Conservation (phyloP, 2,329 filamentous ascomycete species). For the Rhynchosporium graminicola region DNA sequence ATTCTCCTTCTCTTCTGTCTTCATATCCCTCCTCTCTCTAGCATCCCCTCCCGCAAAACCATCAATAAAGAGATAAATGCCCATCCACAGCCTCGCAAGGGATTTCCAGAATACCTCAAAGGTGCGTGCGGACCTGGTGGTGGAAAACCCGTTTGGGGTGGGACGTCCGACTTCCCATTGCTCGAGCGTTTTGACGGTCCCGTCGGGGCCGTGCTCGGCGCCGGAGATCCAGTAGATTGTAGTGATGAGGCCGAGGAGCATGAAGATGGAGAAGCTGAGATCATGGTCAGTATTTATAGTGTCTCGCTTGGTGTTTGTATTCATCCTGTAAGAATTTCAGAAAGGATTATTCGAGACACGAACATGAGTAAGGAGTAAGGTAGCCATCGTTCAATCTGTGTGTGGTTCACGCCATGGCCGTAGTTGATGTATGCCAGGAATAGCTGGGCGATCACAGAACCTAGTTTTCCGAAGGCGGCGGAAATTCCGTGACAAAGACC, state of each 20-base stretch:
- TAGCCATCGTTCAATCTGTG: slow-evolving; percentile 26
- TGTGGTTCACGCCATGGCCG: slow-evolving; percentile 23
- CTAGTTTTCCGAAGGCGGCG: slow-evolving; percentile 20
- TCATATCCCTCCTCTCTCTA: slow-evolving; percentile 17
- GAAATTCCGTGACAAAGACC: slow-evolving; percentile 23
- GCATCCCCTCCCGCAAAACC: slow-evolving; percentile 20
- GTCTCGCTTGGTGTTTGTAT: too few species aligned
- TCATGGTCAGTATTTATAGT: background rate
- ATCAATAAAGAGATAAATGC: slow-evolving; percentile 23
- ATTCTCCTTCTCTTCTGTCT: slow-evolving; percentile 4
- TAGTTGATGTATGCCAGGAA: slow-evolving; percentile 30
- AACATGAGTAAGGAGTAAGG: slow-evolving; percentile 32
- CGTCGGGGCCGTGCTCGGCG: slow-evolving; percentile 22
- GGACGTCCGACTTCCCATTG: slow-evolving; percentile 28
- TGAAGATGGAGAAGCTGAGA: slow-evolving; percentile 29
- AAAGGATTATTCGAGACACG: background rate
- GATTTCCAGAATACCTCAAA: slow-evolving; percentile 21
- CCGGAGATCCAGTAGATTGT: slow-evolving; percentile 28
- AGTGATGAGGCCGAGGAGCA: slow-evolving; percentile 30
- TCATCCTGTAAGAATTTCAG: too few species aligned
- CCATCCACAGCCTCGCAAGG: slow-evolving; percentile 4
- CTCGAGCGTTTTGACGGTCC: slow-evolving; percentile 29
- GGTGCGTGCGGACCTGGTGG: slow-evolving; percentile 13
- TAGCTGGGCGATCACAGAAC: slow-evolving; percentile 20
- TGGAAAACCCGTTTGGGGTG: slow-evolving; percentile 24